phyloP scores from a whole-genome alignment of 1,284 basidiomycete species.

The Puccinia novopanici region DNA sequence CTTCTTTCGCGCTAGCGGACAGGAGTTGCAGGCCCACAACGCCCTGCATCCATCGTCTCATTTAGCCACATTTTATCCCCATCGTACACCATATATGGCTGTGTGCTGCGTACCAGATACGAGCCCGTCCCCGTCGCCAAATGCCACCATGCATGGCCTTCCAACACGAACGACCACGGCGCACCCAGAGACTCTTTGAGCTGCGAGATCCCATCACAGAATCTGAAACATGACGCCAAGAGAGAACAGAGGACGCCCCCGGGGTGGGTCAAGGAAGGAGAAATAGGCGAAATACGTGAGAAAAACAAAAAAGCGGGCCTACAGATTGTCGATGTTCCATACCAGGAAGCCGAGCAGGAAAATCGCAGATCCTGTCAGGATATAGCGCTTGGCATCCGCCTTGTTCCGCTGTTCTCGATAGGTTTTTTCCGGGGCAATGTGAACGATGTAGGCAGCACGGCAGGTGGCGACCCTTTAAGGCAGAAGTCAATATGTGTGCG shows the following conservation, averaged over 20 bases:
- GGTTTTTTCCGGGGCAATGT: constrained; percentile 51
- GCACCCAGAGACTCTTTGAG: constrained; percentile 54
- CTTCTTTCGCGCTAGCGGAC: constrained; percentile 44
- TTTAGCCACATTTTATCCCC: no score
- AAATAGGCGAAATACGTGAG: background rate
- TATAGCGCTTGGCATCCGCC: constrained; percentile 48
- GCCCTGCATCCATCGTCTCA: background rate
- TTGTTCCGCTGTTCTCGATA: constrained; percentile 28
- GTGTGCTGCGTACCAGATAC: constrained; percentile 53
- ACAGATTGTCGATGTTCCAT: constrained; percentile 65
- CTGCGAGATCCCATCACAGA: constrained; percentile 52
- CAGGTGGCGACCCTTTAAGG: constrained; percentile 49
- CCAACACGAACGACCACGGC: constrained; percentile 51
- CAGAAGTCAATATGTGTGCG: background rate
- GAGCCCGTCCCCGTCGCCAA: constrained; percentile 63
- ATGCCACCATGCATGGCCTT: constrained; percentile 64
- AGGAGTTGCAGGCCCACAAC: constrained; percentile 41
- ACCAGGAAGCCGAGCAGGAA: constrained; percentile 61
- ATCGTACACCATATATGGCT: no score
- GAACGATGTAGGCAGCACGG: constrained; percentile 39
- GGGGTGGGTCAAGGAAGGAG: constrained; percentile 51
- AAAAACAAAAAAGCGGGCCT: no score
- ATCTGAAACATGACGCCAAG: constrained; percentile 2
- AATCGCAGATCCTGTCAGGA: constrained; percentile 56
- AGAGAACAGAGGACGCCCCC: constrained; percentile 50